Evolutionary conservation across 164 flowering plant species (phyloP), one percentile per base, ranked within the genome.

Genomic region (Kalanchoe fedtschenkoi): DNA sequence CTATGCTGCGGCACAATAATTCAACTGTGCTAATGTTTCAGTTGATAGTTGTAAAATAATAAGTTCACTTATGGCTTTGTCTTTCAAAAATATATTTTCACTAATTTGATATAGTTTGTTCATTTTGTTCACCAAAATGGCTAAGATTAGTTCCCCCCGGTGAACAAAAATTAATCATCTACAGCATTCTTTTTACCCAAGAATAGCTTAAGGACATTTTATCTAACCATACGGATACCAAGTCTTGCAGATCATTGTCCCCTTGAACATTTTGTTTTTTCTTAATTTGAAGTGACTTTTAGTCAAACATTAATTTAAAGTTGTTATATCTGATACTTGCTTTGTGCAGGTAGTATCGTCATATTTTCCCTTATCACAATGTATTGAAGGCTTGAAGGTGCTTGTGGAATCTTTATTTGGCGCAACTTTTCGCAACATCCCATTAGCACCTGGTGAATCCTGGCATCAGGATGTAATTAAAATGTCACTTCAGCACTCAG

Each of bases 401-500:
- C 69, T 93, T 65, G 92, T 81, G 29, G 77, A 87, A 72, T 90
- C 96, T 65, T 74, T 93, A 66, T 90, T 90, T 83, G 96, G 97
- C 41, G 89, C 88, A 38, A 87, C 83, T 39, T 83, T 81, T 73
- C 70, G 56, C 33, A 64, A 58, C 47, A 71, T 85, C 54, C 92
- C 95, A 41, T 69, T 88, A 66, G 87, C 85, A 65, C 89, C 82
- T 16, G 96, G 97, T 67, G 99, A 93, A 87, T 79, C 96, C 60
- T 93, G 99, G 99, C 95, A 93, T 70, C 86, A 85, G 13, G 86
- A 81, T 73, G 97, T 93, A 77, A 76, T 88, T 46, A 93, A 93
- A 70, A 65, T 90, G 84, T 77, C 85, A 56, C 84, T 93, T 59
- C 83, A 82, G 74, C 96, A 87, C 72, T 95, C 97, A 26, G 83